A percentile compares a stretch with the other conserved stretches of the same genome.
phyloP scores from a whole-genome alignment of 352 stramenopile genomes.

The Globisporangium yorkense region DNA sequence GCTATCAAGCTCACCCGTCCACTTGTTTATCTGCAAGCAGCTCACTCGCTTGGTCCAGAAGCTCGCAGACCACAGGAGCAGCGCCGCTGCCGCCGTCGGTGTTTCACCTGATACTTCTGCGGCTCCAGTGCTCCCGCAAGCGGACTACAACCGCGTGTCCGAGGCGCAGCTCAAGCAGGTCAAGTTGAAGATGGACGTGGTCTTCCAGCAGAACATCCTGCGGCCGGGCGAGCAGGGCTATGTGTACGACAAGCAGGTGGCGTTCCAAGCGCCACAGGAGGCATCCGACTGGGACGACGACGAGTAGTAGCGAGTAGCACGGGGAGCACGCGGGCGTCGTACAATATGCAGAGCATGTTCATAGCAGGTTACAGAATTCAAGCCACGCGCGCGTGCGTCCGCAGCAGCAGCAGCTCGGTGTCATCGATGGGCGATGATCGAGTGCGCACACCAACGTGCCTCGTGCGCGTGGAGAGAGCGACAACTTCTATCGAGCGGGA shows the following conservation, averaged over 20 bases:
- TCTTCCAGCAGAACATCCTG: conserved; percentile 61
- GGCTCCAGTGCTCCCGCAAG: conserved; percentile 31
- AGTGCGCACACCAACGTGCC: too few species aligned
- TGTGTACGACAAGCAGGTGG: conserved; percentile 66
- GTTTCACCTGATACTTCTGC: not conserved
- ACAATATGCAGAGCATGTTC: conserved; percentile 58
- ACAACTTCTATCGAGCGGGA: conserved; percentile 13
- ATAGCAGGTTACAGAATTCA: conserved; percentile 33
- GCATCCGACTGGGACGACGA: conserved; percentile 57
- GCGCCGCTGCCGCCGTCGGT: not conserved
- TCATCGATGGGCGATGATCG: not conserved
- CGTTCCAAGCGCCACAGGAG: conserved; percentile 38
- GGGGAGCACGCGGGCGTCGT: conserved; percentile 12
- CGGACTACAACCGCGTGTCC: conserved; percentile 77
- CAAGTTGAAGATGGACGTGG: conserved; percentile 65
- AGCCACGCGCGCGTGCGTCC: not conserved
- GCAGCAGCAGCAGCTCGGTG: not conserved
- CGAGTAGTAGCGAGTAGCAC: conserved; percentile 1
- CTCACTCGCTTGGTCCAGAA: conserved; percentile 43
- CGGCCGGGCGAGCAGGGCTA: conserved; percentile 47
- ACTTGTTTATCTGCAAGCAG: conserved; percentile 11
- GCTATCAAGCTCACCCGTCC: not conserved
- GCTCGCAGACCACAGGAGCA: conserved; percentile 21
- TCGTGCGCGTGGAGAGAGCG: not conserved
- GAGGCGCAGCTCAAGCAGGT: conserved; percentile 63